Percentiles rank a stretch among this genome's conserved stretches.
Conservation (phyloP, 139 green algal species). For the Dunaliella sp. region DNA sequence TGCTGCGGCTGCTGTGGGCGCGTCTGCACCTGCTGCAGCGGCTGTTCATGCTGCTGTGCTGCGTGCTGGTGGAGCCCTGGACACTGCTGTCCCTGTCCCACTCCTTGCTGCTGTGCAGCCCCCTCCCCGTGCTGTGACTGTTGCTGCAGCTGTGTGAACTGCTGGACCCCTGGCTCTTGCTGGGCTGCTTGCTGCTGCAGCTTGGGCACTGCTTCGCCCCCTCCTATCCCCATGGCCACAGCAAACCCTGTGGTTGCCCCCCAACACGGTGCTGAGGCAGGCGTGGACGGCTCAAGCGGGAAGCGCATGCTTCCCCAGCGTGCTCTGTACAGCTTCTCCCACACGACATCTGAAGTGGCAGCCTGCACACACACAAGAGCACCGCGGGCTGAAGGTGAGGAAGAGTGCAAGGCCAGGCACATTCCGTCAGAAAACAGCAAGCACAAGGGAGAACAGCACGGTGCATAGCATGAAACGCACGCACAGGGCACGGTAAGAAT, state of each 20-base stretch:
- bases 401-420: too few species aligned
- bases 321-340: conserved; percentile 24
- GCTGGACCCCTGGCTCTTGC: neutral
- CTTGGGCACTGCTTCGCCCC: neutral
- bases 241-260: neutral
- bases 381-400: too few species aligned
- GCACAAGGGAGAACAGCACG: too few species aligned
- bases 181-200: neutral
- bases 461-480: too few species aligned
- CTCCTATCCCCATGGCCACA: neutral
- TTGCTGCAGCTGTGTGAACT: conserved; percentile 1
- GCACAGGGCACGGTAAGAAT: too few species aligned
- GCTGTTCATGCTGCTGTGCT: too few species aligned
- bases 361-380: neutral
- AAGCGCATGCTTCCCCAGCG: conserved; percentile 38
- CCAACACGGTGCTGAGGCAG: neutral
- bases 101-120: neutral
- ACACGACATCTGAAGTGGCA: neutral
- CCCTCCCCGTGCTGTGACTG: neutral
- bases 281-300: conserved; percentile 19
- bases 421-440: too few species aligned
- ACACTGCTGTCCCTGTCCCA: neutral
- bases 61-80: neutral
- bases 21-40: neutral
- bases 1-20: neutral